These are phyloP conservation scores for Theileria sp. DNA, from an alignment of 169 alveolate genomes.

Conservation along the genomic window DNA sequence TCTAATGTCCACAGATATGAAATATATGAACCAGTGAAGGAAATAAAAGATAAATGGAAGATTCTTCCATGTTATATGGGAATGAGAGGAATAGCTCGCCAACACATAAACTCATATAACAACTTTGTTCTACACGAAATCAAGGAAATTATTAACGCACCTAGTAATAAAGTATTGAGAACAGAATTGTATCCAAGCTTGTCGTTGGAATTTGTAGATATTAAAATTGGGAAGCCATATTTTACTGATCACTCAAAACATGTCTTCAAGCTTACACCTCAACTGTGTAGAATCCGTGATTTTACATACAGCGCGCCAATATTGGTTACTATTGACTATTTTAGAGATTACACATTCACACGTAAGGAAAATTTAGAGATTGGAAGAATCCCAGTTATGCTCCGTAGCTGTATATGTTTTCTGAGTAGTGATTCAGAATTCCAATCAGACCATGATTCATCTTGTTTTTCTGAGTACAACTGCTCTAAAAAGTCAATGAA, in stretches of 20 bases:
- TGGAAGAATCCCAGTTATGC: slow-evolving; percentile 96
- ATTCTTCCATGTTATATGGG: slow-evolving; percentile 89
- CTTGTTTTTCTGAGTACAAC: slow-evolving; percentile 83
- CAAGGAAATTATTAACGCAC: slow-evolving; percentile 88
- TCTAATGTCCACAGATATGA: not conserved
- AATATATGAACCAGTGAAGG: slow-evolving; percentile 49
- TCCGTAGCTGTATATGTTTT: slow-evolving; percentile 88
- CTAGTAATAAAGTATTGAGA: slow-evolving; percentile 82
- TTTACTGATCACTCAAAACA: slow-evolving; percentile 82
- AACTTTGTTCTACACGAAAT: slow-evolving; percentile 89
- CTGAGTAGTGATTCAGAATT: slow-evolving; percentile 46
- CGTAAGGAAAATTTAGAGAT: slow-evolving; percentile 86
- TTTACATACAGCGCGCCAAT: slow-evolving; percentile 97
- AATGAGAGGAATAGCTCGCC: slow-evolving; percentile 90
- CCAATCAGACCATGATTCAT: slow-evolving; percentile 73
- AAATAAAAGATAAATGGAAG: slow-evolving; percentile 89
- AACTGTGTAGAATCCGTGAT: slow-evolving; percentile 95
- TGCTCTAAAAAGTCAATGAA: slow-evolving; percentile 44
- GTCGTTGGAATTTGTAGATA: slow-evolving; percentile 84
- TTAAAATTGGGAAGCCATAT: slow-evolving; percentile 86
- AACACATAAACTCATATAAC: slow-evolving; percentile 93
- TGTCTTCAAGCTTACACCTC: slow-evolving; percentile 87
- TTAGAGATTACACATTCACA: slow-evolving; percentile 85
- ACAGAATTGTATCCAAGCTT: slow-evolving; percentile 85
- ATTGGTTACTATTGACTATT: slow-evolving; percentile 92